A percentile compares a stretch with the other conserved stretches of the same genome.
These are phyloP conservation scores for Galerina sulciceps DNA, from an alignment of 768 basidiomycete genomes.

Conservation along the genomic window DNA sequence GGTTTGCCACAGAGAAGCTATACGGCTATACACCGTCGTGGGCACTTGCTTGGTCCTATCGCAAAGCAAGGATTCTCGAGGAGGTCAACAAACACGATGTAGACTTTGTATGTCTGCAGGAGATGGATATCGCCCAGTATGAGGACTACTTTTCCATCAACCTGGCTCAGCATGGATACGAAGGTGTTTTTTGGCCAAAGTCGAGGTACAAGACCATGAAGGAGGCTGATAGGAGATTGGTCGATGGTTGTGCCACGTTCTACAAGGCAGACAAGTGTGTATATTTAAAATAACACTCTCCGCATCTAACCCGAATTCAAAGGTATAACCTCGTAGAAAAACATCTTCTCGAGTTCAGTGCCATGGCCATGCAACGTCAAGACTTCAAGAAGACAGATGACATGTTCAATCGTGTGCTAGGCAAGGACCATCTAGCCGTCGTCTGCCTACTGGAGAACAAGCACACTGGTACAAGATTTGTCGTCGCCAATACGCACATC, in stretches of 20 bases:
- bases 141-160: conserved; percentile 87
- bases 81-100: conserved; percentile 82
- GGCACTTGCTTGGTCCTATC: conserved; percentile 95
- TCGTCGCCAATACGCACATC: conserved; percentile 91
- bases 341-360: conserved; percentile 91
- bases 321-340: conserved; percentile 95
- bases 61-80: conserved; percentile 84
- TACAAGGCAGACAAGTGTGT: conserved; percentile 88
- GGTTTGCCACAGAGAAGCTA: conserved; percentile 82
- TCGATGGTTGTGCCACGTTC: conserved; percentile 97
- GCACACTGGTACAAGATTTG: conserved; percentile 83
- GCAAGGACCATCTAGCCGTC: conserved; percentile 92
- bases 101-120: conserved; percentile 94
- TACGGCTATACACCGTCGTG: conserved; percentile 98
- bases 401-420: conserved; percentile 98
- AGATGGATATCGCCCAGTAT: conserved; percentile 91
- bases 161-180: conserved; percentile 78
- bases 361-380: conserved; percentile 88
- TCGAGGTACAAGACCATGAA: conserved; percentile 93
- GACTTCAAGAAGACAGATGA: conserved; percentile 98
- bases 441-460: conserved; percentile 86
- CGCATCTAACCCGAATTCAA: conserved; percentile 13
- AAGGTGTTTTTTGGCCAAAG: conserved; percentile 91
- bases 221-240: conserved; percentile 80
- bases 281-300: conserved; percentile 6